These are phyloP conservation scores for Hsuehochloa calcarea DNA, from an alignment of 176 grass and related monocot species.

Conservation along the genomic window DNA sequence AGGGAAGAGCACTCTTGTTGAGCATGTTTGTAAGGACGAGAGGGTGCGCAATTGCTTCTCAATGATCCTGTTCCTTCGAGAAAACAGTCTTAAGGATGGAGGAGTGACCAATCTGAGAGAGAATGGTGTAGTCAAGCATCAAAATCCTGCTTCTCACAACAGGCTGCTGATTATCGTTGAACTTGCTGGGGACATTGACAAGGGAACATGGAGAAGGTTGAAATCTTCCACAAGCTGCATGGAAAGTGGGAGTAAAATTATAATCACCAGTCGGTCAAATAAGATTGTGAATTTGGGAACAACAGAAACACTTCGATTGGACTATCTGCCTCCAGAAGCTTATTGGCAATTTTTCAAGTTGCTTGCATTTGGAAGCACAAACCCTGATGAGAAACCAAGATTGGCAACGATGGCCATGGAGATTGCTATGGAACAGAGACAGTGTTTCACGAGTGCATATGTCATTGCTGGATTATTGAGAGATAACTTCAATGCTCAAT, in stretches of 20 bases:
- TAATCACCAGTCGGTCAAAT: background rate
- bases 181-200: background rate
- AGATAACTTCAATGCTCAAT: background rate
- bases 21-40: background rate
- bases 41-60: conserved; percentile 1
- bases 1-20: conserved; percentile 37
- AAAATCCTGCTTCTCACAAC: background rate
- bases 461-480: background rate
- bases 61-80: background rate
- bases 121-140: background rate
- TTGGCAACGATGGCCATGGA: background rate
- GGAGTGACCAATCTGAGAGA: background rate
- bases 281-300: background rate
- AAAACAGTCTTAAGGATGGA: background rate
- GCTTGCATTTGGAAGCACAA: background rate
- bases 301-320: background rate
- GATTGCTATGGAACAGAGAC: background rate
- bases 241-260: conserved; percentile 4
- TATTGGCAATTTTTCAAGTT: background rate
- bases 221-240: background rate
- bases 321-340: background rate
- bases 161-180: conserved; percentile 8
- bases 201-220: background rate
- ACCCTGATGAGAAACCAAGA: background rate
- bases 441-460: background rate